A percentile compares a stretch with the other conserved stretches of the same genome.
phyloP scores from a whole-genome alignment of 129 eudicot species.

The Kitagawia praeruptora region DNA sequence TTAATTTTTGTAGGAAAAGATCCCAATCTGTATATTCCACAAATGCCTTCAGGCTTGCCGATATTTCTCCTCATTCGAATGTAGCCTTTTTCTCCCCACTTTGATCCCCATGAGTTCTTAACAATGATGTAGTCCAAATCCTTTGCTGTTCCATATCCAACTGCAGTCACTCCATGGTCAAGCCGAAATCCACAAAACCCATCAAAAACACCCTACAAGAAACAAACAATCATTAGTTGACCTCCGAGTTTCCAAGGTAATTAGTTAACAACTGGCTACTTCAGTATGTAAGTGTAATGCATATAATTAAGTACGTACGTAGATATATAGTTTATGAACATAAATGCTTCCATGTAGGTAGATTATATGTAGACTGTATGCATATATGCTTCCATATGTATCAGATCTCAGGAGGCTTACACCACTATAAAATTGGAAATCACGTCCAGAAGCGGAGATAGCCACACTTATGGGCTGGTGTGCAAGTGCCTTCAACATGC shows the following conservation, averaged over 20 bases:
- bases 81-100: constrained; percentile 79
- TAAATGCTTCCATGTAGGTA: not conserved
- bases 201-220: constrained; percentile 58
- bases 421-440: constrained; percentile 91
- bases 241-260: not conserved
- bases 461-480: constrained; percentile 86
- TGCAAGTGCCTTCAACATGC: constrained; percentile 84
- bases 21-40: constrained; percentile 71
- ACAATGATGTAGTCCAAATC: constrained; percentile 47
- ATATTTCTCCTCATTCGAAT: constrained; percentile 69
- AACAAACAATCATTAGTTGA: not conserved
- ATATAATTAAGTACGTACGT: not conserved
- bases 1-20: constrained; percentile 60
- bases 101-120: constrained; percentile 75
- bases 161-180: constrained; percentile 83
- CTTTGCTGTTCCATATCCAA: constrained; percentile 63
- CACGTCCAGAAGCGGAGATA: constrained; percentile 84
- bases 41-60: constrained; percentile 52
- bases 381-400: not conserved
- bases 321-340: not conserved
- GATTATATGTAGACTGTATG: not conserved
- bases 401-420: constrained; percentile 30
- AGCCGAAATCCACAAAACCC: constrained; percentile 65
- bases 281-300: not conserved
- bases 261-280: not conserved